These are phyloP conservation scores for Sequoia sempervirens DNA, from an alignment of 75 land plant genomes.

Conservation along the genomic window DNA sequence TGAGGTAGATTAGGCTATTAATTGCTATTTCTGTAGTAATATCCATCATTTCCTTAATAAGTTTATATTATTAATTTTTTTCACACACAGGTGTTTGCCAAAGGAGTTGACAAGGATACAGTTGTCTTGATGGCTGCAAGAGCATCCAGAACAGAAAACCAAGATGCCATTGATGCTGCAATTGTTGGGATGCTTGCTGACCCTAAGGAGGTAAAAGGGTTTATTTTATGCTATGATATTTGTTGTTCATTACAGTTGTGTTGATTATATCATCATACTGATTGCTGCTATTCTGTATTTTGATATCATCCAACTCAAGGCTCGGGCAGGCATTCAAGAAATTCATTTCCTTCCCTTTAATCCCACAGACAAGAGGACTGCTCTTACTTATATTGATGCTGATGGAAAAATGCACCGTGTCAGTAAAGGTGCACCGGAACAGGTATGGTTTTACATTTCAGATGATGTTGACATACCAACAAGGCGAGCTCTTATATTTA, in stretches of 20 bases:
- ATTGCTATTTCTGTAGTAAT: neutral
- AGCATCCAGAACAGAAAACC: slow-evolving; percentile 85
- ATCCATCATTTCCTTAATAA: neutral
- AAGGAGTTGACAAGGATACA: slow-evolving; percentile 61
- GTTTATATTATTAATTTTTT: neutral
- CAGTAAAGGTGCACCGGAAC: slow-evolving; percentile 99
- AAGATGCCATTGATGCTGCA: slow-evolving; percentile 93
- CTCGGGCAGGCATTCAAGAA: slow-evolving; percentile 86
- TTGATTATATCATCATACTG: neutral
- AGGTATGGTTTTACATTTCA: slow-evolving; percentile 36
- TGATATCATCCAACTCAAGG: slow-evolving; percentile 36
- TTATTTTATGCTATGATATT: slow-evolving; percentile 1
- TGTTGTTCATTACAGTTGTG: neutral
- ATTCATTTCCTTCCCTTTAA: slow-evolving; percentile 96
- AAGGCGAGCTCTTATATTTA: neutral
- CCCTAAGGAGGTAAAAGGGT: slow-evolving; percentile 71
- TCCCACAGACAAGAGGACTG: slow-evolving; percentile 96
- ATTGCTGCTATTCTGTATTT: slow-evolving; percentile 8
- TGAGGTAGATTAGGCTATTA: slow-evolving; percentile 38
- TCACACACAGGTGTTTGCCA: slow-evolving; percentile 59
- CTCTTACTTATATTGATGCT: slow-evolving; percentile 73
- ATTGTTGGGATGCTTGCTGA: slow-evolving; percentile 86
- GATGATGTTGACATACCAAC: neutral
- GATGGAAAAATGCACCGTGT: slow-evolving; percentile 90
- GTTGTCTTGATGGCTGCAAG: slow-evolving; percentile 86